phyloP scores from a whole-genome alignment of 805 yeast species.

The Yarrowia osloensis region DNA sequence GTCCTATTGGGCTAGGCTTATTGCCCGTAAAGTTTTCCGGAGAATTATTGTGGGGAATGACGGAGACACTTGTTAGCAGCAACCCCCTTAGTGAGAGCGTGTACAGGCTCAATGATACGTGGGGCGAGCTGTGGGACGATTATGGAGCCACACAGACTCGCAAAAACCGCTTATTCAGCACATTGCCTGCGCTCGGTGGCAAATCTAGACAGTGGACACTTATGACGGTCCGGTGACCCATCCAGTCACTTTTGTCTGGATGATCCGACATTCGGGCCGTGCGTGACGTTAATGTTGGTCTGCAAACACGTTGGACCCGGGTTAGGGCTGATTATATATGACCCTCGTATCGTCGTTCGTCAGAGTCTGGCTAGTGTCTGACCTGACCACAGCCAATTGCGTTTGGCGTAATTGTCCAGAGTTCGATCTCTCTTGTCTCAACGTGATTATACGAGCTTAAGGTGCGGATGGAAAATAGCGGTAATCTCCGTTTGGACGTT shows the following conservation, averaged over 20 bases:
- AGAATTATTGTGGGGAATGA: slow-evolving; percentile 27
- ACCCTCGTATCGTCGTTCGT: not conserved
- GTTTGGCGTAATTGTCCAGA: not conserved
- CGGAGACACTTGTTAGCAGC: slow-evolving; percentile 33
- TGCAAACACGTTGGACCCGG: too few relatives aligned
- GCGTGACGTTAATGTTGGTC: too few relatives aligned
- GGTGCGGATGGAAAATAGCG: not conserved
- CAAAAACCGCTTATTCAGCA: too few relatives aligned
- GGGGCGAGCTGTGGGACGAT: too few relatives aligned
- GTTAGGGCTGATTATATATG: not conserved
- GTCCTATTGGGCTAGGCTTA: slow-evolving; percentile 26
- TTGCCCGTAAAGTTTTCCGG: slow-evolving; percentile 8
- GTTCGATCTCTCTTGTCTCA: not conserved
- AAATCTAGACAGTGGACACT: too few relatives aligned
- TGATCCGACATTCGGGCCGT: not conserved
- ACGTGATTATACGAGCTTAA: not conserved
- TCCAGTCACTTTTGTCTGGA: not conserved
- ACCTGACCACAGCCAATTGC: not conserved
- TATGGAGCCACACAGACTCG: too few relatives aligned
- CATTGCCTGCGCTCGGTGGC: too few relatives aligned
- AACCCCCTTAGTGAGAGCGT: slow-evolving; percentile 34
- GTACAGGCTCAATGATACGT: too few relatives aligned
- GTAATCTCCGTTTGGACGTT: not conserved
- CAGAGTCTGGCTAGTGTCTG: not conserved
- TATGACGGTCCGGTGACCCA: too few relatives aligned